Evolutionary conservation across 345 rosid species (phyloP), one percentile per base, ranked within the genome.

Genomic region (Anacardium occidentale): DNA sequence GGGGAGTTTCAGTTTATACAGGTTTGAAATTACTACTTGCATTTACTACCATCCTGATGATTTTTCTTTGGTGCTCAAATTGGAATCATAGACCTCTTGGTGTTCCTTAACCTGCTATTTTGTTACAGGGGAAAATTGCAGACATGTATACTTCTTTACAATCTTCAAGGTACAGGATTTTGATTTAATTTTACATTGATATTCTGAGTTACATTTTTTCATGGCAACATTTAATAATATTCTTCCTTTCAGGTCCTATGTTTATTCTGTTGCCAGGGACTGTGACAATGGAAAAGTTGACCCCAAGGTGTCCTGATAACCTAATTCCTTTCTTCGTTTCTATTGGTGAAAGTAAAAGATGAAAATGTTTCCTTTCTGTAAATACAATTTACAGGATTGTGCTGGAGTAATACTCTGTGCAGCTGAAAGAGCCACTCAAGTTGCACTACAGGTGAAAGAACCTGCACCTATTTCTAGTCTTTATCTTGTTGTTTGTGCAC

Each of bases 391-490:
- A 56, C 90, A 92, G 97, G 98, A 94, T 63, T 92, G 97, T 40
- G 98, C 98, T 1, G 97, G 97, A 78, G 93, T 83, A 34, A 94
- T 94, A 84, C 97, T 92, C 48, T 86, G 87, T 72, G 93, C 97
- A 68, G 95, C 97, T 0, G 98, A 94, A 89, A 84, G 97, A 81
- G 98, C 92, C 71, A 94, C 98, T 10, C 98, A 90, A 79, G 97
- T 92, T 64, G 90, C 98, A 74, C 78, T 94, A 84, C 98, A 94
- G 98, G 98, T 94, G 61, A 83, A 37, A 11, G 63, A 68, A 60
- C 42, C 37, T 32, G 55, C 40, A 70, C 34, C 47, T 25, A 22
- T 63, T 72, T 59, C 32, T 58, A 12, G 24, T 56, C 61, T 48
- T 51, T 55, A 20, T 44, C 67, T 17, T 45, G 63, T 24, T 18